phyloP scores from a whole-genome alignment of 73 alveolate genomes.

The Stentor roeselii region DNA sequence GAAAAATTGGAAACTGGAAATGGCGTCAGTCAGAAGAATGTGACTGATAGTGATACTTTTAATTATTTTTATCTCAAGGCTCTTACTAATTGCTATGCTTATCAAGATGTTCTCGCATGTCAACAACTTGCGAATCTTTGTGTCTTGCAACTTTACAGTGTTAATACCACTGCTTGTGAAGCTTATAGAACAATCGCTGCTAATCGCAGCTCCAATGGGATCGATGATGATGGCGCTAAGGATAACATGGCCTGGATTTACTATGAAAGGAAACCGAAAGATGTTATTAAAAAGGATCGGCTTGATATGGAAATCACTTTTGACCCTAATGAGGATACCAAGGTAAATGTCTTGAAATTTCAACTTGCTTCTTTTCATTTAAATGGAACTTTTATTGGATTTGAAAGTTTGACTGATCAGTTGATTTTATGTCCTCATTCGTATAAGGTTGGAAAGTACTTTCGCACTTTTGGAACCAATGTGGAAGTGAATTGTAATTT shows the following conservation, averaged over 20 bases:
- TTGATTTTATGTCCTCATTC: constrained; percentile 49
- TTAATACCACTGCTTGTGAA: constrained; percentile 38
- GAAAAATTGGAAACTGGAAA: constrained; percentile 4
- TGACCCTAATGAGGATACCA: constrained; percentile 19
- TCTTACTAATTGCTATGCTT: constrained; percentile 53
- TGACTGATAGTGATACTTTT: constrained; percentile 44
- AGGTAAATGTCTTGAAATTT: constrained; percentile 33
- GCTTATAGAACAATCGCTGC: constrained; percentile 18
- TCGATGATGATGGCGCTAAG: constrained; percentile 29
- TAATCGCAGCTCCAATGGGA: constrained; percentile 26
- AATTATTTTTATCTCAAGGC: constrained; percentile 51
- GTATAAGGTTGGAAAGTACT: constrained; percentile 36
- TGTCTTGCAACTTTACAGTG: constrained; percentile 54
- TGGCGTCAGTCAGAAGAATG: constrained; percentile 9
- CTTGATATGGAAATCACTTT: constrained; percentile 50
- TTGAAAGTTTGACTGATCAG: constrained; percentile 42
- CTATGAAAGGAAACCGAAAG: constrained; percentile 34
- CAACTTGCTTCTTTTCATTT: constrained; percentile 38
- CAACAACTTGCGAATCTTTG: constrained; percentile 72
- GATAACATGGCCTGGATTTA: constrained; percentile 56
- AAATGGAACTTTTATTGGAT: constrained; percentile 59
- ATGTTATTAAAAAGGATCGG: constrained; percentile 34
- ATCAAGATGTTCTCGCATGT: constrained; percentile 53
- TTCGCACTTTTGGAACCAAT: constrained; percentile 70
- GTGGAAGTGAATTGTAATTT: constrained; percentile 52